phyloP scores from a whole-genome alignment of 371 early-diverging fungal genomes.

The Saksenaea vasiformis region DNA sequence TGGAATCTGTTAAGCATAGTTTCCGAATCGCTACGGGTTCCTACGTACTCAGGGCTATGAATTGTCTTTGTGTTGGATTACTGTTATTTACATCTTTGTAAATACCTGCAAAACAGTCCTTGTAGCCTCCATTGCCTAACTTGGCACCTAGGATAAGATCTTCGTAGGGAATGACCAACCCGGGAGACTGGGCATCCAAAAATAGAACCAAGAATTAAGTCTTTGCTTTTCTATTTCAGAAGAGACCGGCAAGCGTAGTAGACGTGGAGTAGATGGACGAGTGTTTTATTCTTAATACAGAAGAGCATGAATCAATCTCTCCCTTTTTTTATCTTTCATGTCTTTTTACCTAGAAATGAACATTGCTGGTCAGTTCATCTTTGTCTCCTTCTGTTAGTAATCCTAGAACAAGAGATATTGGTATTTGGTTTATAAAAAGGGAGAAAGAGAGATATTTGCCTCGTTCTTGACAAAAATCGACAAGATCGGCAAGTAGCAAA shows the following conservation, averaged over 20 bases:
- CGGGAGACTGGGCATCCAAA: conserved; percentile 37
- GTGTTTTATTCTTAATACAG: conserved; percentile 59
- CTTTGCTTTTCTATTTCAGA: conserved; percentile 27
- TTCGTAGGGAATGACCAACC: conserved; percentile 64
- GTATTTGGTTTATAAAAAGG: background rate
- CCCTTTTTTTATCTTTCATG: background rate
- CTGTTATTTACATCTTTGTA: conserved; percentile 11
- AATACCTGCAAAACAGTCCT: conserved; percentile 72
- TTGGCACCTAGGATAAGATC: conserved; percentile 61
- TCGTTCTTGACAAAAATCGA: conserved; percentile 75
- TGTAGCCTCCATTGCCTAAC: conserved; percentile 80
- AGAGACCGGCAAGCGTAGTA: conserved; percentile 41
- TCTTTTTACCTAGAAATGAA: conserved; percentile 64
- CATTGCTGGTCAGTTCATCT: conserved; percentile 54
- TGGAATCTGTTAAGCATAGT: conserved; percentile 65
- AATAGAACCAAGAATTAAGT: conserved; percentile 54
- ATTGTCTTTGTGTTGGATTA: background rate
- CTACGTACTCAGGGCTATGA: conserved; percentile 22
- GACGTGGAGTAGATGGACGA: conserved; percentile 65
- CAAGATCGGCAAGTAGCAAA: conserved; percentile 68
- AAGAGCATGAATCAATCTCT: background rate
- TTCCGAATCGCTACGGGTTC: conserved; percentile 76
- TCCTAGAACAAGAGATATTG: conserved; percentile 32
- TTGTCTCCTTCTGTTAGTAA: conserved; percentile 68
- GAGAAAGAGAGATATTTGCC: conserved; percentile 35